Percentiles rank a stretch among this genome's conserved stretches.
phyloP scores from a whole-genome alignment of 2,329 filamentous ascomycete genomes.

The Fusarium ambrosium region DNA sequence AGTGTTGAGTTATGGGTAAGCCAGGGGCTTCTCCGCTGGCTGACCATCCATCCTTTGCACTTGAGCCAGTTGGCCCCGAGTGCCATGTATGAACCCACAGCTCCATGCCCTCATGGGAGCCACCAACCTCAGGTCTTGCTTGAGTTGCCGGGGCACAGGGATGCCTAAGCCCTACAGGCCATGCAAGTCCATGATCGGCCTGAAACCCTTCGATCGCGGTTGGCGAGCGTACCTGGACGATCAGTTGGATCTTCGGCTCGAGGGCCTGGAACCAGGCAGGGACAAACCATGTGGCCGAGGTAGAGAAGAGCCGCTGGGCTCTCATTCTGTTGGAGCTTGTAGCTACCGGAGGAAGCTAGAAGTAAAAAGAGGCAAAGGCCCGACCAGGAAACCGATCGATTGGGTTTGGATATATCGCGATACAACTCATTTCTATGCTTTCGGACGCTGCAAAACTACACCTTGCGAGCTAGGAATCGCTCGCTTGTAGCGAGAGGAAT shows the following conservation, averaged over 20 bases:
- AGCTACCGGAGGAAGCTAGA: not conserved
- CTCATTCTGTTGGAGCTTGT: not conserved
- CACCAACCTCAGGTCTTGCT: not conserved
- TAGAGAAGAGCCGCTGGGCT: not conserved
- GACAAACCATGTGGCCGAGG: not conserved
- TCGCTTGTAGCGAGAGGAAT: not conserved
- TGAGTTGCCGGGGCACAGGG: not conserved
- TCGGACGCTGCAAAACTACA: not conserved
- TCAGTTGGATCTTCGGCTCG: slow-evolving; percentile 7
- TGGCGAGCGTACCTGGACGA: not conserved
- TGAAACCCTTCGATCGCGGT: slow-evolving; percentile 18
- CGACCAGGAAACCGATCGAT: not conserved
- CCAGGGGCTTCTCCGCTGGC: slow-evolving; percentile 8
- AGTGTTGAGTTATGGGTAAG: not conserved
- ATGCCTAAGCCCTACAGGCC: slow-evolving; percentile 12
- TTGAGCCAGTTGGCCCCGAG: not conserved
- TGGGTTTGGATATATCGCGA: not conserved
- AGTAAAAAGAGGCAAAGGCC: not conserved
- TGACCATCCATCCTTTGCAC: not conserved
- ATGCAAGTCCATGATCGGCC: slow-evolving; percentile 10
- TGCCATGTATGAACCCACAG: slow-evolving; percentile 4
- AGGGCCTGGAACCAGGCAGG: not conserved
- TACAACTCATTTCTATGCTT: not conserved
- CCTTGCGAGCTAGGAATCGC: not conserved
- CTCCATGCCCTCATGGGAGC: not conserved